Base-by-base conservation (phyloP, 75 land plant species). In the Gnetum montanum region DNA sequence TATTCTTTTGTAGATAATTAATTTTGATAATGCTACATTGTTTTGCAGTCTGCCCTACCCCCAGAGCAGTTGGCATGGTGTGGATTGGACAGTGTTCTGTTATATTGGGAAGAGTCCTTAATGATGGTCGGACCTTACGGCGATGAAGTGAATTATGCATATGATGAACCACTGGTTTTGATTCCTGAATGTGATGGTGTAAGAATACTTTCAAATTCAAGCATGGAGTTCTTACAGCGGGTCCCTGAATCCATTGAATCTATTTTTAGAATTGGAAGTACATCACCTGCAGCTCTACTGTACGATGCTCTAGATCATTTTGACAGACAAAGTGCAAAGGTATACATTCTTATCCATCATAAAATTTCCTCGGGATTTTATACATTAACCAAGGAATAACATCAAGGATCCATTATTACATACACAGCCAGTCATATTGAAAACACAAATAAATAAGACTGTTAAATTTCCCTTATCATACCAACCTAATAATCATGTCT, bases 141-240 rank as follows among this genome's bases (percentile, higher is more conserved):
- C 7, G 86, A 80, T 46, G 73, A 78, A 15, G 79, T 90, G 4
- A 76, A 68, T 40, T 95, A 81, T 48, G 2, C 69, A 0, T 95
- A 84, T 64, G 99, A 95, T 62, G 97, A 95, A 61, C 90, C 99
- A 8, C 59, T 95, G 19, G 47, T 80, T 49, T 78, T 95, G 20
- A 85, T 95, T 31, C 88, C 99, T 6, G 99, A 95, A 66, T 83
- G 88, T 75, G 99, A 95, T 75, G 99, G 97, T 15, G 97, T 95
- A 27, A 75, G 99, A 43, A 84, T 95, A 38, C 76, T 95, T 37
- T 86, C 99, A 48, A 90, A 86, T 58, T 68, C 89, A 57, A 86
- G 73, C 34, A 95, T 85, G 95, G 99, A 95, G 45, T 95, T 95
- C 57, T 75, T 95, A 29, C 99, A 91, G 16, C 73, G 83, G 40